Conservation (phyloP, 495 filamentous ascomycete genomes). For the Parathielavia appendiculata region DNA sequence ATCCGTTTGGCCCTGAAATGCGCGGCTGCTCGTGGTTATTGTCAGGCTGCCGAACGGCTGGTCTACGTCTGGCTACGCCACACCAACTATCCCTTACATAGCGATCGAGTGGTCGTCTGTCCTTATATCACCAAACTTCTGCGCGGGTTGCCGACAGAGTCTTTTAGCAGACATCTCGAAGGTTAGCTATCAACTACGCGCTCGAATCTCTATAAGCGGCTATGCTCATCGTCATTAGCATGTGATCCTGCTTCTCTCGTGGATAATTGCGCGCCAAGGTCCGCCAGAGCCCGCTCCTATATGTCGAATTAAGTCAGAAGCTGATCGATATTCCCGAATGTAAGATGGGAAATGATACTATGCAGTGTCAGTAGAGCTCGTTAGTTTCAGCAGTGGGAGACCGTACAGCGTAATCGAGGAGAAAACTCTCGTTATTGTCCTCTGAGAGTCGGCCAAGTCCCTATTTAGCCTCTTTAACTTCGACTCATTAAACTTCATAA, state of each 20-base stretch:
- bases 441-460: constrained; percentile 11
- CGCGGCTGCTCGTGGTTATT: constrained; percentile 3
- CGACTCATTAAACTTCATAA: constrained; percentile 5
- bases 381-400: constrained; percentile 1
- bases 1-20: constrained; percentile 14
- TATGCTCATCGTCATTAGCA: neutral
- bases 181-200: constrained; percentile 4
- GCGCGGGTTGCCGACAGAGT: constrained; percentile 9
- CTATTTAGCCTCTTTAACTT: constrained; percentile 8
- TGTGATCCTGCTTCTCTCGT: constrained; percentile 8
- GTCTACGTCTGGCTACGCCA: constrained; percentile 12
- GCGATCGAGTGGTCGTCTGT: constrained; percentile 11
- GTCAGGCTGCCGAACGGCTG: constrained; percentile 4
- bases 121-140: constrained; percentile 13
- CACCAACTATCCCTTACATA: constrained; percentile 15
- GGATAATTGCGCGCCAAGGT: constrained; percentile 4
- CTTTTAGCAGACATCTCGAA: constrained; percentile 10
- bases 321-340: constrained; percentile 13
- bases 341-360: constrained; percentile 6
- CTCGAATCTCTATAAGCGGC: constrained; percentile 7
- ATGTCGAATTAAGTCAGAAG: constrained; percentile 10
- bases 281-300: constrained; percentile 12
- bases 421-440: constrained; percentile 11
- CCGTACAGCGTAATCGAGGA: constrained; percentile 11
- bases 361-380: constrained; percentile 5